Base-by-base conservation (phyloP, 2,329 filamentous ascomycete species). In the Pseudocercospora pini-densiflorae region DNA sequence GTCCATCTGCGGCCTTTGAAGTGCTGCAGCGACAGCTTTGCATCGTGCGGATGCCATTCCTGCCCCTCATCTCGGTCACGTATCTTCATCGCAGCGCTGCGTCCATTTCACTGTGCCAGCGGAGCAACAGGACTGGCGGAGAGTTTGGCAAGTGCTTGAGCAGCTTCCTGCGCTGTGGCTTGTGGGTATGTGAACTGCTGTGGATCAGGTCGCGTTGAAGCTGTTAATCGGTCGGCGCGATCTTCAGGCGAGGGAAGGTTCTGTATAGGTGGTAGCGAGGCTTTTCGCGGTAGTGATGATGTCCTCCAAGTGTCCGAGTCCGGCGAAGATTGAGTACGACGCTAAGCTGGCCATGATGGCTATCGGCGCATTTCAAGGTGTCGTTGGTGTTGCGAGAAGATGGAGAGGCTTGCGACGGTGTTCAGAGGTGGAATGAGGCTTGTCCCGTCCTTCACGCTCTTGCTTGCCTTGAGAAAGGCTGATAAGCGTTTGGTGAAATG, bases 261-360 rank as follows among this genome's bases (percentile, higher is more conserved):
- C 45, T 68, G 68, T 19, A 67, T 67, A 8, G 71, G 60, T 23
- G 71, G 70, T 33, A 70, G 64, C 16, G 71, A 68, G 27, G 65
- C 62, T 54, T 70, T 73, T 64, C 68, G 74, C 61, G 67, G 54
- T 29, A 67, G 64, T 45, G 65, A 66, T n/a, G 45, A 43, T 43
- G 31, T 29, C 16, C n/a, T n/a, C n/a, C 60, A 29, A 29, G 45
- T 24, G 60, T 62, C 45, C 47, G 60, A 43, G 55, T 68, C 68
- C 31, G 75, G 71, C 57, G 74, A 74, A n/a, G 78, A 70, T 80
- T 80, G 65, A 80, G 75, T 63, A 80, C 24, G 74, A 74, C 24
- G 78, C 78, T 49, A 75, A 68, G 49, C 68, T 69, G 68, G 72
- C 69, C 72, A 75, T 74, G 63, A 58, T 33, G 64, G 59, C 49